Conservation (phyloP, 768 basidiomycete genomes). For the Pulveroboletus ravenelii region DNA sequence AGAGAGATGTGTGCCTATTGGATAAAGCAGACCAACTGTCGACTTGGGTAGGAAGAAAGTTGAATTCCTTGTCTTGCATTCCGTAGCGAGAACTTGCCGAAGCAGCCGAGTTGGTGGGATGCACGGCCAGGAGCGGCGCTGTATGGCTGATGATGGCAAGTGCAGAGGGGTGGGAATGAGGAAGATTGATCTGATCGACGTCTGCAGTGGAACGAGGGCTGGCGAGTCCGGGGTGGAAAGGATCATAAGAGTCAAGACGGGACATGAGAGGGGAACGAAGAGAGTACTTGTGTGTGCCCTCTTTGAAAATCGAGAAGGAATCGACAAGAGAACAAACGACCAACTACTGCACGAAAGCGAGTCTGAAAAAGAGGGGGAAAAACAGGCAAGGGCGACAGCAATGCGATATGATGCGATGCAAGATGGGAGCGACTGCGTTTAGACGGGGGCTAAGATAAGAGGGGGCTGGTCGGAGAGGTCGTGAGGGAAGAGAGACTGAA, state of each 20-base stretch:
- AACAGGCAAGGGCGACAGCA: conserved; percentile 26
- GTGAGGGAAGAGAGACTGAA: conserved; percentile 14
- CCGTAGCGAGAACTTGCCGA: conserved; percentile 34
- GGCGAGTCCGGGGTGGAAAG: conserved; percentile 33
- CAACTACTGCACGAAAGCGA: conserved; percentile 31
- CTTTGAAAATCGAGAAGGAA: conserved; percentile 26
- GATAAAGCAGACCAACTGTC: conserved; percentile 32
- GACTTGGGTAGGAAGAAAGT: conserved; percentile 13
- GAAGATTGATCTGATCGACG: conserved; percentile 24
- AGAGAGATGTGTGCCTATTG: conserved; percentile 32
- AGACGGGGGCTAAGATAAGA: conserved; percentile 31
- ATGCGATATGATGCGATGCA: conserved; percentile 32
- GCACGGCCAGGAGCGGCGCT: conserved; percentile 6
- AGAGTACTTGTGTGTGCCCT: conserved; percentile 7
- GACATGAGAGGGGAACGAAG: conserved; percentile 35
- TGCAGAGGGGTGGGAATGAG: conserved; percentile 12
- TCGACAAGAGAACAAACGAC: conserved; percentile 22
- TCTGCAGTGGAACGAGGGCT: conserved; percentile 27
- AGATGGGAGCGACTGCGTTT: conserved; percentile 27
- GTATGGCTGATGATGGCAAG: conserved; percentile 4
- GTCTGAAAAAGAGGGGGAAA: conserved; percentile 13
- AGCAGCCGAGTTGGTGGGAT: conserved; percentile 16
- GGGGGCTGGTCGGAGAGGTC: conserved; percentile 3
- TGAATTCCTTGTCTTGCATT: conserved; percentile 38
- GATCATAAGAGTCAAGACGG: conserved; percentile 39